These are phyloP conservation scores for Boletus reticulatus DNA, from an alignment of 768 basidiomycete species.

Conservation along the genomic window DNA sequence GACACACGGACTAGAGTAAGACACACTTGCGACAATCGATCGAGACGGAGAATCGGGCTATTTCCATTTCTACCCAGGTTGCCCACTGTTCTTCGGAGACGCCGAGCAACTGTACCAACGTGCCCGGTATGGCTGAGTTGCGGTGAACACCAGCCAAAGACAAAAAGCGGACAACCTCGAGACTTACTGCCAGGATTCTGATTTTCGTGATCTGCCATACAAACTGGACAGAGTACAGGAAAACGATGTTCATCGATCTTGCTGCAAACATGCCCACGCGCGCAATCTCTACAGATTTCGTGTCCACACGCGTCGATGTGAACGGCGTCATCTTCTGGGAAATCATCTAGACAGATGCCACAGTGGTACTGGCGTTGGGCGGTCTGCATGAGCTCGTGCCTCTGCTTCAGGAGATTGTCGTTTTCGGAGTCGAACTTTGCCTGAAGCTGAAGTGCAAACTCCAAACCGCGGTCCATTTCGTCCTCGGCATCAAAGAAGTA, in stretches of 20 bases:
- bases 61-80: slow-evolving; percentile 46
- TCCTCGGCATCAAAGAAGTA: background rate
- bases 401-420: slow-evolving; percentile 32
- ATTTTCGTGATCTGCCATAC: too few species aligned
- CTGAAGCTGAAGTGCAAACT: slow-evolving; percentile 35
- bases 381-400: slow-evolving; percentile 23
- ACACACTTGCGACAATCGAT: slow-evolving; percentile 51
- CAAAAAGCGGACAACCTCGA: too few species aligned
- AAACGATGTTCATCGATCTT: too few species aligned
- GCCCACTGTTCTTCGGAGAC: slow-evolving; percentile 43
- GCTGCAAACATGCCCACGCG: too few species aligned
- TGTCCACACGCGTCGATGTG: too few species aligned
- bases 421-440: slow-evolving; percentile 43
- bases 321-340: slow-evolving; percentile 42
- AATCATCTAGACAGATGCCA: slow-evolving; percentile 53
- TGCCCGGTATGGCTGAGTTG: slow-evolving; percentile 36
- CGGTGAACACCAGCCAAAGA: too few species aligned
- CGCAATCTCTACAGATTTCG: too few species aligned
- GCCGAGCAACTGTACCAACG: slow-evolving; percentile 41
- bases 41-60: slow-evolving; percentile 40
- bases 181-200: too few species aligned
- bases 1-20: background rate
- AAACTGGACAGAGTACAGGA: too few species aligned
- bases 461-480: slow-evolving; percentile 10
- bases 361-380: slow-evolving; percentile 47